Evolutionary conservation across 2,329 filamentous ascomycete genomes (phyloP).

Genomic region (Hymenoscyphus salicellus): DNA sequence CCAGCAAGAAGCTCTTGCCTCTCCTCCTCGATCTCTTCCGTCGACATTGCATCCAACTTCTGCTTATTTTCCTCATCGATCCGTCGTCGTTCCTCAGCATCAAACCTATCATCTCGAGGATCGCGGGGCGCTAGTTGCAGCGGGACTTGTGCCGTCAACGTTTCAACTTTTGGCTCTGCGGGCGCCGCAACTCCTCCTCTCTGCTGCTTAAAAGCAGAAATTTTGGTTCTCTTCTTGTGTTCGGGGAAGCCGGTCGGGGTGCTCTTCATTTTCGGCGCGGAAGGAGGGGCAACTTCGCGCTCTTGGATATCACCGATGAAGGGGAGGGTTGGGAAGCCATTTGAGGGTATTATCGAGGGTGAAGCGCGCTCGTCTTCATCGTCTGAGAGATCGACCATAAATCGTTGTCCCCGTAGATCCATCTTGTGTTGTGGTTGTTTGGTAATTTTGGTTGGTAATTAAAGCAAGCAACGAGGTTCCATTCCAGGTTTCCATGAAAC

Average conservation of each 20-base stretch:
- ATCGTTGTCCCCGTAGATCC: conserved; percentile 57
- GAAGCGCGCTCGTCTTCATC: conserved; percentile 44
- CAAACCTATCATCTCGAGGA: conserved; percentile 26
- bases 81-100: conserved; percentile 58
- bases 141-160: conserved; percentile 16
- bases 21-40: conserved; percentile 76
- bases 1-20: conserved; percentile 75
- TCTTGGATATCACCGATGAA: conserved; percentile 77
- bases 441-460: no score
- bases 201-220: conserved; percentile 78
- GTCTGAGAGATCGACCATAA: conserved; percentile 58
- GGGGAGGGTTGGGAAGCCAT: conserved; percentile 30
- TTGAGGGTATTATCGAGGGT: conserved; percentile 26
- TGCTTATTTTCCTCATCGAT: conserved; percentile 83
- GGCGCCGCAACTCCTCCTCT: conserved; percentile 34
- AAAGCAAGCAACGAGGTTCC: no score
- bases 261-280: conserved; percentile 57
- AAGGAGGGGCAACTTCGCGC: conserved; percentile 63
- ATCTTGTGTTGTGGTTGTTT: conserved; percentile 30
- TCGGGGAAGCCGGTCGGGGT: conserved; percentile 76
- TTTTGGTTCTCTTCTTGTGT: conserved; percentile 71
- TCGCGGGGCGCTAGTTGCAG: conserved; percentile 23
- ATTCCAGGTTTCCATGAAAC: no score
- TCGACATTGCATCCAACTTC: conserved; percentile 73
- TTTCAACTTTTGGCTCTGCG: conserved; percentile 23